Percentiles rank a stretch among this genome's conserved stretches.
These are phyloP conservation scores for Lodderomyces parapsilosis DNA, from an alignment of 1,139 yeast species.

Conservation along the genomic window DNA sequence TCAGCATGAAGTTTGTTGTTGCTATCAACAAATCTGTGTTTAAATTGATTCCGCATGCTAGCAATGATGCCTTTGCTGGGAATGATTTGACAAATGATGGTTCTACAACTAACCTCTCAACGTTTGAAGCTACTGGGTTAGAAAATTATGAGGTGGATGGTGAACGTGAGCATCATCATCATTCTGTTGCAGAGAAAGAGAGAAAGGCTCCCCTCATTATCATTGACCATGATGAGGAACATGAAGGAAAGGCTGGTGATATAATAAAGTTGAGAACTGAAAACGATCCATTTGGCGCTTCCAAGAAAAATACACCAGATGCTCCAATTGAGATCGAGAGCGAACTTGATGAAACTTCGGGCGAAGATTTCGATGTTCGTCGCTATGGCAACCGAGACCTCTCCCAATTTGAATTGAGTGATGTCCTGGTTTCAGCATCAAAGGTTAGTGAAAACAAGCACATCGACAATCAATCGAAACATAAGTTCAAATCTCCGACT, in stretches of 20 bases:
- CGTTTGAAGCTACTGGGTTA: constrained; percentile 5
- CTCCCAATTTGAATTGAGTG: neutral
- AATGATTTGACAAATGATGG: neutral
- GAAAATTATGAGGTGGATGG: constrained; percentile 6
- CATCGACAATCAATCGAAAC: too few species aligned
- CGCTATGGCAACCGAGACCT: too few species aligned
- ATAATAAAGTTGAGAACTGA: neutral
- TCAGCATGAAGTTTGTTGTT: constrained; percentile 25
- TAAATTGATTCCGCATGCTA: constrained; percentile 11
- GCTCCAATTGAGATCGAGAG: neutral
- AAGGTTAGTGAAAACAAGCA: too few species aligned
- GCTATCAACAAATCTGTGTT: constrained; percentile 9
- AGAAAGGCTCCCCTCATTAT: neutral
- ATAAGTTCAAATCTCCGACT: too few species aligned
- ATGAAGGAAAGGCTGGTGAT: constrained; percentile 1
- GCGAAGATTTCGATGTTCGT: too few species aligned
- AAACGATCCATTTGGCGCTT: neutral
- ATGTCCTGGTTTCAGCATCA: neutral
- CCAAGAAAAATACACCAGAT: neutral
- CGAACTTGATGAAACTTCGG: constrained; percentile 4
- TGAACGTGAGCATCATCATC: neutral
- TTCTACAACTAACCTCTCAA: neutral
- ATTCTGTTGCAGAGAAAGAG: neutral
- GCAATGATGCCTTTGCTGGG: neutral
- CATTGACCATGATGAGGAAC: constrained; percentile 6